These are phyloP conservation scores for Sanghuangporus sanghuang DNA, from an alignment of 1,284 basidiomycete genomes.

Conservation along the genomic window DNA sequence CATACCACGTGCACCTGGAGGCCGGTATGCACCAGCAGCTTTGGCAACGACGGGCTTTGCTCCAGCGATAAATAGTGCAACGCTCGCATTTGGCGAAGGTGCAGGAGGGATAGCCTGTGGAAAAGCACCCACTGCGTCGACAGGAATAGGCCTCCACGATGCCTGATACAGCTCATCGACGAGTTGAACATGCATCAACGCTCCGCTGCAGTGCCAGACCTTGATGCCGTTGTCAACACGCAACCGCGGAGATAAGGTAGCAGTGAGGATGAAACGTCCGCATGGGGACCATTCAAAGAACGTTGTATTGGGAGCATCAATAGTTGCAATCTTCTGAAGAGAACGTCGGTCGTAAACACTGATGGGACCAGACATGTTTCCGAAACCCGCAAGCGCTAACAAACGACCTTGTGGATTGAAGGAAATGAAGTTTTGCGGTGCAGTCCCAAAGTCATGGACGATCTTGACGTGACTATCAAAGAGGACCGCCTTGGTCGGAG, in stretches of 20 bases:
- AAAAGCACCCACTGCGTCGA: constrained; percentile 69
- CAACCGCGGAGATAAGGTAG: constrained; percentile 88
- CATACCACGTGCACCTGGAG: constrained; percentile 86
- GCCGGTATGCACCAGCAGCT: constrained; percentile 81
- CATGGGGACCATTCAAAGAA: constrained; percentile 95
- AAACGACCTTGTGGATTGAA: constrained; percentile 95
- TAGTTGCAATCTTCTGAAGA: constrained; percentile 77
- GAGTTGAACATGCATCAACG: constrained; percentile 74
- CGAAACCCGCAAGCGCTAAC: constrained; percentile 89
- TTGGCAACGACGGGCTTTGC: constrained; percentile 48
- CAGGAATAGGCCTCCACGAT: constrained; percentile 74
- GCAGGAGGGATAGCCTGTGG: constrained; percentile 68
- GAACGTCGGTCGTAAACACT: constrained; percentile 90
- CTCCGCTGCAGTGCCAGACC: constrained; percentile 90
- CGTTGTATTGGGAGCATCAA: constrained; percentile 91
- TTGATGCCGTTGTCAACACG: constrained; percentile 97
- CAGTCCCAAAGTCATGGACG: constrained; percentile 86
- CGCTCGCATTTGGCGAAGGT: constrained; percentile 64
- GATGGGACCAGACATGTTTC: constrained; percentile 92
- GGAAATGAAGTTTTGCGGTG: constrained; percentile 87
- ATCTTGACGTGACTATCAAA: constrained; percentile 90
- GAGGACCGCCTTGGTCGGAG: constrained; percentile 91
- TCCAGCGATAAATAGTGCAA: constrained; percentile 35
- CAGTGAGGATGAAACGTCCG: constrained; percentile 89
- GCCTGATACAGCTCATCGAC: constrained; percentile 87